Evolutionary conservation across 2,329 filamentous ascomycete species (phyloP), one percentile per base, ranked within the genome.

Genomic region (Aspergillus fumigatiaffinis): DNA sequence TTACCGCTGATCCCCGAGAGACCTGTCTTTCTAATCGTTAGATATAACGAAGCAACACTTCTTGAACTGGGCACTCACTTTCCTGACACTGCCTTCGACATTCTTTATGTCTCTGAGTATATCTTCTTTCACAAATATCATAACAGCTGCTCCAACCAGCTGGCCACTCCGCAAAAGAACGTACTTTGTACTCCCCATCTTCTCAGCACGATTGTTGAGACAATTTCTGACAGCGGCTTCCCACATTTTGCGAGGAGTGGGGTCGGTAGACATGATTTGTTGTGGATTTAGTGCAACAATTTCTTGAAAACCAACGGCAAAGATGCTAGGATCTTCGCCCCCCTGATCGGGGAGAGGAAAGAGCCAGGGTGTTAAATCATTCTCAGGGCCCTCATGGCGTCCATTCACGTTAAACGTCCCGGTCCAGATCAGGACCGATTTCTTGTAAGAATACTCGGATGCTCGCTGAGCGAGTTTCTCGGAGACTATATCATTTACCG

Each of bases 261-360:
- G 94, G 71, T 99, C 93, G 59, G 92, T 97, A 63, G 95, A 96
- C 92, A 99, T 97, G 69, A 99, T 97, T 69, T 99, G 94, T 72
- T 97, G 93, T 17, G 95, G 94, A 66, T 91, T 97, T 50, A 99
- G 79, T 69, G 96, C 91, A n/a, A 99, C 94, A 61, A 99, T 97
- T 74, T 99, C 94, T 71, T 99, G 94, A 67, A 99, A 97, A 0
- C 91, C 94, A 17, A 97, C 87, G 7, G 89, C 92, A 52, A 96
- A 87, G 41, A 99, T 90, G 57, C 93, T 90, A 5, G 94, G 92
- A 59, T 90, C 86, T 50, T 82, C 77, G 48, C 80, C 75, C n/a
- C 80, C 77, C 20, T 73, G 65, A 51, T 84, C 80, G 3, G 85
- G 73, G 4, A 84, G 82, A 3, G 82, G 76, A 68, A 89, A 92